Base-by-base conservation (phyloP, 192 early-diverging fungal species). In the Jimgerdemannia lactiflua region DNA sequence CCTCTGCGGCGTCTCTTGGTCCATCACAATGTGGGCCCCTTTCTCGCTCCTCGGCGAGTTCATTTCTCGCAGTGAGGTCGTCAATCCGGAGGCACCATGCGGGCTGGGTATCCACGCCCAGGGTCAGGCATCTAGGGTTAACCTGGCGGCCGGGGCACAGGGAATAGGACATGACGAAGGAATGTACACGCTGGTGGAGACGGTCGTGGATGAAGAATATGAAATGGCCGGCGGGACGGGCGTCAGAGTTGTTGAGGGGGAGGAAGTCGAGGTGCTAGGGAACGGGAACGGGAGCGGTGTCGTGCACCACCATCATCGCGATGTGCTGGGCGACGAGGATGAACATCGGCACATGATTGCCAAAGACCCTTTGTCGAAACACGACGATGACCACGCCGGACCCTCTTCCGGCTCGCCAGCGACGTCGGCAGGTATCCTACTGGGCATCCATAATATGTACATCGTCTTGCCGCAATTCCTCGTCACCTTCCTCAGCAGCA, bases 361-460 rank as follows among this genome's bases (percentile, higher is more conserved):
- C 49, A 59, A 59, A 29, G 29, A 29, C 29, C 29, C 29, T 29
- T 59, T 59, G 49, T 14, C 49, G 8, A 14, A 59, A 14, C 49
- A 59, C 49, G 49, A 59, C 49, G 49, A 59, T 59, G 49, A 10
- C 64, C 20, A 19, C 41, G 3, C 4, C 40, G 4, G 65, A 39
- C 8, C 17, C 49, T 64, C 19, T 4, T 8, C 17, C 4, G 4
- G 18, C 49, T 39, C 49, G 6, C 49, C 49, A 10, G 73, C 64
- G 3, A 14, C 86, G 10, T 92, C 92, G 8, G 88, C 93, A 4
- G 93, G 93, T 8, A 88, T 94, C 3, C 82, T 96, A 17, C 84
- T 98, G 19, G 98, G 96, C 10, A 96, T 98, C 67, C 95, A 97
- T 79, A 99, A 99, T 78, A 92, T 98, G 65, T 97, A 94, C 81